Evolutionary conservation across 2,329 filamentous ascomycete genomes (phyloP).

Genomic region (Colletotrichum euphorbiae): DNA sequence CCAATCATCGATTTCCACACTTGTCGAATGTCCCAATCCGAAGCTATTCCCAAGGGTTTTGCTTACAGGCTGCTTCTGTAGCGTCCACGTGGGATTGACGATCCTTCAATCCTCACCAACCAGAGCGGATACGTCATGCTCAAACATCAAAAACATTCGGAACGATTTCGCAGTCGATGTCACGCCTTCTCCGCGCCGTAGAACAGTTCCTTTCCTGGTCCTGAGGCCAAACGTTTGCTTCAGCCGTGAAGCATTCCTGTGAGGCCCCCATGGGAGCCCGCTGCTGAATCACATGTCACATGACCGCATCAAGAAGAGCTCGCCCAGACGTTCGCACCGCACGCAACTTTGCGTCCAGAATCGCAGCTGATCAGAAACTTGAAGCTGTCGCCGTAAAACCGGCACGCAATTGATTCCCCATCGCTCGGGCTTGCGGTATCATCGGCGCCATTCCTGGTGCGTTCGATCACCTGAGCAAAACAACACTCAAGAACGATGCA

Average conservation of each 20-base stretch:
- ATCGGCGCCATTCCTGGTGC: no score
- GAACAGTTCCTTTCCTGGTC: background rate
- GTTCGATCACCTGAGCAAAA: no score
- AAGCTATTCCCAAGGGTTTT: constrained; percentile 21
- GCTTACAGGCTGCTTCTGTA: background rate
- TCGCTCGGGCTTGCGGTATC: background rate
- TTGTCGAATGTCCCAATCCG: background rate
- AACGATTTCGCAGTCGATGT: background rate
- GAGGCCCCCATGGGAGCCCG: background rate
- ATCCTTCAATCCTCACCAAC: no score
- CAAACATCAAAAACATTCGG: no score
- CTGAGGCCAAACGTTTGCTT: background rate
- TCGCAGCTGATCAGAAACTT: background rate
- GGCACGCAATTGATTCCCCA: background rate
- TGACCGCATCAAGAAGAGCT: constrained; percentile 15
- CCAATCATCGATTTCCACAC: background rate
- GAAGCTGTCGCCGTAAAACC: constrained; percentile 1
- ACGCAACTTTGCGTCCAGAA: constrained; percentile 28
- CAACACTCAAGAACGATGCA: no score
- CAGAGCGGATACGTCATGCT: no score
- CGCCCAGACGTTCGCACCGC: constrained; percentile 3
- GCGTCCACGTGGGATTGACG: no score
- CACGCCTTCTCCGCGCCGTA: background rate
- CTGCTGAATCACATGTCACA: constrained; percentile 21
- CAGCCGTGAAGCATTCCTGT: constrained; percentile 23